Evolutionary conservation across 768 basidiomycete species (phyloP), one percentile per base, ranked within the genome.

Genomic region (Lentinula guzmanii): DNA sequence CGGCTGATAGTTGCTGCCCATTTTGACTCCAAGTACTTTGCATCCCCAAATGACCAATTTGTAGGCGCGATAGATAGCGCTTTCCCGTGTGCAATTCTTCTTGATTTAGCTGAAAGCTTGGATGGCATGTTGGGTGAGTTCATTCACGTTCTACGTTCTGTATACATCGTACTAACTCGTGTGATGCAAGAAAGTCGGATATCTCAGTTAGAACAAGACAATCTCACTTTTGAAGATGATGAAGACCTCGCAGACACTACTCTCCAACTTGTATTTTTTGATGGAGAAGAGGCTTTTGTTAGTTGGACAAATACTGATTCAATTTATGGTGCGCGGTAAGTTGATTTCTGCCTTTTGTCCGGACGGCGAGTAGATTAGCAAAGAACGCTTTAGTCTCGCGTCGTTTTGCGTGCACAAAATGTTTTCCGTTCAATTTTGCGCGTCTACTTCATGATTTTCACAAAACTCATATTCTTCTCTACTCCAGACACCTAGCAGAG

Each of bases 41-140:
- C 86, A 0, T 72, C 70, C 63, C 90, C 92, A 4, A 72, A 82
- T 41, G 90, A 92, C 69, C 88, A 92, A 77, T 99, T 99, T 71
- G 77, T 99, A 68, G 97, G 97, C 37, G 97, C 97, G 8, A 98
- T 95, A 9, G 97, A 99, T 71, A 97, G 95, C 0, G 97, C 95
- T 5, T 94, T 93, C 37, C 87, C 97, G 2, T 98, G 95, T 65
- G 93, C 95, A 4, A 87, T 98, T 75, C 82, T 99, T 77, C 83
- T 98, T 33, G 95, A 98, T 73, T 76, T 98, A 15, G 97, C 95
- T 0, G 91, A 95, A 73, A 76, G 89, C 5, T 74, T 98, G 42
- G 84, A 91, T 62, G 86, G 85, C 0, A 75, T 95, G 43, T 73
- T 98, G 16, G 80, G 89, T 37, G 75, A 79, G 28, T 33, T 31